Evolutionary conservation across 495 filamentous ascomycete genomes (phyloP), one percentile per base, ranked within the genome.

Genomic region (Rhypophila decipiens): DNA sequence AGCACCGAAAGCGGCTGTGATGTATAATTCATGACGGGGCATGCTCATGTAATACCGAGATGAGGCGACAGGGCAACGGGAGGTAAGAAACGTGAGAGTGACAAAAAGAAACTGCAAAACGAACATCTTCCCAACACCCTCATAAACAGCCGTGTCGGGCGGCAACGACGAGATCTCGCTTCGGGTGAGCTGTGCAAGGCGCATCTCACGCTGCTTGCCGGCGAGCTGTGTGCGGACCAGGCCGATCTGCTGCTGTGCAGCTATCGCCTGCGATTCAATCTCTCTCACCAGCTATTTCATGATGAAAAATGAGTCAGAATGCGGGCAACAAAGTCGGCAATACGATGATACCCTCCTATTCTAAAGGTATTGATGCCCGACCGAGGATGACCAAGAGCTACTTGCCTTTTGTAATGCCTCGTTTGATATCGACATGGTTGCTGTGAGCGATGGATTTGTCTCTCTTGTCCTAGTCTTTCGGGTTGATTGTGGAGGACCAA

Each of bases 111-210:
- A 31, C 8, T 35, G 2, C 12, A 24, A 46, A 20, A 66, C 85
- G 62, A 64, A 96, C 93, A 98, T 96, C 73, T 95, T 96, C 19
- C 93, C 93, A 4, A 96, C 86, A 2, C 91, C 91, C 64, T 96
- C 91, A 55, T 96, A 98, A 9, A 96, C 82, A 17, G 80, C 82
- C 1, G 90, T 95, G 33, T 83, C 77, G 31, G 76, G 70, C n/a
- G 91, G 85, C 50, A 98, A 62, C 8, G 82, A 72, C 23, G 80
- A 76, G 41, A 96, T 72, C 67, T 98, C 93, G 47, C 76, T 87
- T 8, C 82, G 79, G 24, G 93, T 96, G 47, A 97, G 73, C 67
- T 96, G 87, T 22, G 93, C 76, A 68, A 96, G 82, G 17, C 93
- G 86, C 52, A 86, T 80, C 59, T 96, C 90, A 40, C 90, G 83